phyloP scores from a whole-genome alignment of 2,329 filamentous ascomycete species.

The Acarospora socialis region DNA sequence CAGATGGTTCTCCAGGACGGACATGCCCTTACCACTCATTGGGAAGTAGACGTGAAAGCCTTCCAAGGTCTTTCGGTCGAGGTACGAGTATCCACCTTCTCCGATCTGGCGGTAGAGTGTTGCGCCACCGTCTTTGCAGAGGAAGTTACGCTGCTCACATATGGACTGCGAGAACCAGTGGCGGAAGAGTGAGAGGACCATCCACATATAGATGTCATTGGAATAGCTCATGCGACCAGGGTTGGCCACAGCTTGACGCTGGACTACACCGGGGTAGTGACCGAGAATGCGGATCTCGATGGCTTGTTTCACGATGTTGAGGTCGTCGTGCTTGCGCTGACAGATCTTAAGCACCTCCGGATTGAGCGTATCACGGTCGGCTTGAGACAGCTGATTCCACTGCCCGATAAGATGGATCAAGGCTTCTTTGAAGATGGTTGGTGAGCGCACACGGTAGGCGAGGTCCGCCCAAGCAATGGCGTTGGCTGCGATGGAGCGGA shows the following conservation, averaged over 20 bases:
- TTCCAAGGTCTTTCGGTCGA: slow-evolving; percentile 22
- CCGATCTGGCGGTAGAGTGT: slow-evolving; percentile 29
- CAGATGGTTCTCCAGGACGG: slow-evolving; percentile 18
- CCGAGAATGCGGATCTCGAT: slow-evolving; percentile 19
- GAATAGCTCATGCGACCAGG: slow-evolving; percentile 30
- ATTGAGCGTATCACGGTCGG: slow-evolving; percentile 13
- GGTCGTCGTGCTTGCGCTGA: slow-evolving; percentile 15
- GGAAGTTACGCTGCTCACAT: slow-evolving; percentile 24
- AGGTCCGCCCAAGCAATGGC: slow-evolving; percentile 34
- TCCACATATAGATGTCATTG: slow-evolving; percentile 38
- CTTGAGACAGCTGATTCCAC: slow-evolving; percentile 17
- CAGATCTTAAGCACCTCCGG: slow-evolving; percentile 15
- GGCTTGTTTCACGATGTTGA: slow-evolving; percentile 16
- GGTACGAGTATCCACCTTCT: slow-evolving; percentile 29
- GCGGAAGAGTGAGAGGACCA: slow-evolving; percentile 32
- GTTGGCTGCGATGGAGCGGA: slow-evolving; percentile 27
- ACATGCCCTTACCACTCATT: slow-evolving; percentile 18
- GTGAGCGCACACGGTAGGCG: slow-evolving; percentile 31
- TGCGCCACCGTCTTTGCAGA: slow-evolving; percentile 31
- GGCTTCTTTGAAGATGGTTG: slow-evolving; percentile 27
- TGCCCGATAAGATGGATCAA: slow-evolving; percentile 21
- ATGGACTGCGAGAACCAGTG: slow-evolving; percentile 33
- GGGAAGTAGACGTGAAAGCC: slow-evolving; percentile 18
- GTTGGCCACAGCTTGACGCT: slow-evolving; percentile 18
- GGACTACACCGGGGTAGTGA: slow-evolving; percentile 25